phyloP scores from a whole-genome alignment of 139 green algal genomes.

The Ettlia oleoabundans region DNA sequence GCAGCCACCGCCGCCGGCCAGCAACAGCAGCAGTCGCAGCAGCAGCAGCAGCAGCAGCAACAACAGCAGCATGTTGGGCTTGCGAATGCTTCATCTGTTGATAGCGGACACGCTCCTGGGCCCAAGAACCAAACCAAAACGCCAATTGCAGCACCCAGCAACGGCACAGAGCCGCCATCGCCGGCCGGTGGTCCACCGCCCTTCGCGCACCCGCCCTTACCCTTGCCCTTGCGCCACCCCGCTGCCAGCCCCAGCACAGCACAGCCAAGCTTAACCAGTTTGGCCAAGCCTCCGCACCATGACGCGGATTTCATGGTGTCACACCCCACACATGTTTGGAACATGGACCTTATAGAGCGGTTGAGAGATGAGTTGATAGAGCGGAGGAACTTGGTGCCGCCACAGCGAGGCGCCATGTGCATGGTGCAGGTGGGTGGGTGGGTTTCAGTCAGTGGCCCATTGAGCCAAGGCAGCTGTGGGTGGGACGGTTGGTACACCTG shows the following conservation, averaged over 20 bases:
- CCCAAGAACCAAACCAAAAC: too few relatives aligned
- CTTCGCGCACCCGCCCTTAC: too few relatives aligned
- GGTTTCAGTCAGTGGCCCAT: neutral
- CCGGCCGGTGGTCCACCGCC: too few relatives aligned
- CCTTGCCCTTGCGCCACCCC: neutral
- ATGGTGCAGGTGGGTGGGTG: constrained; percentile 10
- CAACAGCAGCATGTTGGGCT: neutral
- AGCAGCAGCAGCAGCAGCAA: neutral
- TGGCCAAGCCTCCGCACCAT: neutral
- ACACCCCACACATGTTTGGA: constrained; percentile 3
- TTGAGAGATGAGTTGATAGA: constrained; percentile 33
- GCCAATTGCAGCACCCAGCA: too few relatives aligned
- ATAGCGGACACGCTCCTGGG: too few relatives aligned
- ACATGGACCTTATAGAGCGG: constrained; percentile 9
- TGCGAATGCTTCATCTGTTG: too few relatives aligned
- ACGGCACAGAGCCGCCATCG: too few relatives aligned
- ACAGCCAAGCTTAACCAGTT: too few relatives aligned
- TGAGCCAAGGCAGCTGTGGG: too few relatives aligned
- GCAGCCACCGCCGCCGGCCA: too few relatives aligned
- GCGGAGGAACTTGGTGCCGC: constrained; percentile 7
- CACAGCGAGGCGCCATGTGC: neutral
- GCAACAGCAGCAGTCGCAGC: constrained; percentile 25
- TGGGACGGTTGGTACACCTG: too few relatives aligned
- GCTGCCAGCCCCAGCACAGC: neutral
- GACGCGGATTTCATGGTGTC: constrained; percentile 28